phyloP scores from a whole-genome alignment of 2,329 filamentous ascomycete genomes.

The Neopestalotiopsis rosae region DNA sequence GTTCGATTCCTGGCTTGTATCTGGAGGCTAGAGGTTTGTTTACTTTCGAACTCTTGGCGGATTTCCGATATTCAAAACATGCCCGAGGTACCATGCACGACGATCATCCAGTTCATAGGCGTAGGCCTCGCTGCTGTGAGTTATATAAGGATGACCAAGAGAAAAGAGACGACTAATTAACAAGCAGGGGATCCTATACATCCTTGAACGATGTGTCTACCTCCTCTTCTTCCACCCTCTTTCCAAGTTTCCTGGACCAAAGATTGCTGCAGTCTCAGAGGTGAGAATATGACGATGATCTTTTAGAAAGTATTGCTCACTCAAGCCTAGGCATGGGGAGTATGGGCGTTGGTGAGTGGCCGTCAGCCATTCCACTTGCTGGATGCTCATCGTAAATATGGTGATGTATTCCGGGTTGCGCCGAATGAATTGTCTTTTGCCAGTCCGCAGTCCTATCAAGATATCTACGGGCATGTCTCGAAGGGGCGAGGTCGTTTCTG shows the following conservation, averaged over 20 bases:
- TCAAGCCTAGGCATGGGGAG: conserved; percentile 27
- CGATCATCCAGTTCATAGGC: not conserved
- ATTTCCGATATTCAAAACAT: not conserved
- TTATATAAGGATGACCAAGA: not conserved
- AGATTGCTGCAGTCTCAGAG: conserved; percentile 30
- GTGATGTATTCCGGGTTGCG: conserved; percentile 40
- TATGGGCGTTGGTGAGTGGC: conserved; percentile 28
- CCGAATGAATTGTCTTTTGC: conserved; percentile 48
- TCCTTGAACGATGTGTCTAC: conserved; percentile 28
- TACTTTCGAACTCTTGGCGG: not conserved
- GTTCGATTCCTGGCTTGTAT: not conserved
- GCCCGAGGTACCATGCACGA: not conserved
- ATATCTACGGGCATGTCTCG: conserved; percentile 41
- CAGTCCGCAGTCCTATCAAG: conserved; percentile 41
- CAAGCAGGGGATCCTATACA: conserved; percentile 17
- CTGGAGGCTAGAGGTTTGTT: not conserved
- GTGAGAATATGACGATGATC: conserved; percentile 17
- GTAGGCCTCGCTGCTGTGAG: not conserved
- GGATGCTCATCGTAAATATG: conserved; percentile 29
- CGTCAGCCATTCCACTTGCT: conserved; percentile 28
- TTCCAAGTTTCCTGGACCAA: conserved; percentile 34
- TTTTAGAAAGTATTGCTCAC: not conserved
- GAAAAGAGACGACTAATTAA: not conserved
- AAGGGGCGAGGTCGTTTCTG: not conserved
- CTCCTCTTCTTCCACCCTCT: conserved; percentile 33